Evolutionary conservation across 441 rosid genomes (phyloP), one percentile per base, ranked within the genome.

Genomic region (Dalechampia spathulata): DNA sequence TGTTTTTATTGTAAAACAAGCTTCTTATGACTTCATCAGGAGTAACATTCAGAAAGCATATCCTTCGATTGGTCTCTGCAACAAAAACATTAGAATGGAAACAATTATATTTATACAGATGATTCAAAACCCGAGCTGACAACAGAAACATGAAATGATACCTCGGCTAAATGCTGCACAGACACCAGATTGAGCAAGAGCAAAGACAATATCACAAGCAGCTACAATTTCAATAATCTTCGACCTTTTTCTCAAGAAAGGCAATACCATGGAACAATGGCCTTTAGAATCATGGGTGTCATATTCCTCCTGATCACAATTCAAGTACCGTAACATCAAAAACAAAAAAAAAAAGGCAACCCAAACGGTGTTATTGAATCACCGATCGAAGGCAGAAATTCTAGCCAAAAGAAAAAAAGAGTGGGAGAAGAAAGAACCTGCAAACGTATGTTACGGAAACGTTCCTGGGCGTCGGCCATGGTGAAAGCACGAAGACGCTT

Each of bases 121-220:
- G n/a, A n/a, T n/a, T n/a, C n/a, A n/a, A n/a, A n/a, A n/a, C n/a
- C n/a, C n/a, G n/a, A n/a, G n/a, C n/a, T n/a, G 7, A 3, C 5
- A 28, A n/a, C 7, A 28, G 34, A 28, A 28, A 28, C 34, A 4
- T 3, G 7, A 28, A 28, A 28, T n/a, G n/a, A n/a, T n/a, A 91
- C 98, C 98, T 82, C 96, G 74, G 60, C 95, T 82, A 49, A 92
- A 92, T 47, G 96, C 96, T 1, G 95, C 96, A 41, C 98, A 92
- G 37, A 92, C 87, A 68, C 96, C 98, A 25, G 96, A 91, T 64
- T 88, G 98, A 7, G 92, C 86, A 65, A 91, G 98, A 17, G 98
- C 96, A 64, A 91, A 91, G 27, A 91, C 89, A 44, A 91, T 91
- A 70, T 84, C 96, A 12, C 82, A 83, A 13, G 98, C 96, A 25